Evolutionary conservation across 2,329 filamentous ascomycete genomes (phyloP).

Genomic region (Aspergillus fructus): DNA sequence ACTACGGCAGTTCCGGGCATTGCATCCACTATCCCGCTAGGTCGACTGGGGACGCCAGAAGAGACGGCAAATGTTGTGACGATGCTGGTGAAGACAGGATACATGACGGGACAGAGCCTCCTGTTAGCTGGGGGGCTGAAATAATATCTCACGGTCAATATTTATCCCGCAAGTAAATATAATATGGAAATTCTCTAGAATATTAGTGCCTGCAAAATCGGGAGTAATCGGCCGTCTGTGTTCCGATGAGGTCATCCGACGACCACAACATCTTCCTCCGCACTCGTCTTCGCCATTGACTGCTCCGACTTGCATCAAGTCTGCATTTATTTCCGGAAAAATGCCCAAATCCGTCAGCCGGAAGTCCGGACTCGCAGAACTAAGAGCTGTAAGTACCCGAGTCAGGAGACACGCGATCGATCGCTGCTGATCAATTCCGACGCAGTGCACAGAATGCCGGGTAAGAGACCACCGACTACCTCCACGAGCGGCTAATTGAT

Average conservation of each 20-base stretch:
- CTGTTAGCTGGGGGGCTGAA: conserved; percentile 55
- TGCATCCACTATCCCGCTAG: conserved; percentile 60
- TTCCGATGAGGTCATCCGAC: neutral
- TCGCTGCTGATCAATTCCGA: neutral
- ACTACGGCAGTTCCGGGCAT: conserved; percentile 60
- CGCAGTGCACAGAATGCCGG: conserved; percentile 15
- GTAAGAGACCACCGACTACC: neutral
- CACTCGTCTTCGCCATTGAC: neutral
- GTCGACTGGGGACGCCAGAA: conserved; percentile 56
- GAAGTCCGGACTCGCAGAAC: neutral
- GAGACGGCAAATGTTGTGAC: conserved; percentile 62
- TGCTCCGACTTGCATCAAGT: neutral
- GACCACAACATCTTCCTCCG: neutral
- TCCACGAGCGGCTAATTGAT: neutral
- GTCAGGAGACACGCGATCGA: neutral
- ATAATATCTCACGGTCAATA: conserved; percentile 21
- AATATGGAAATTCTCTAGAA: neutral
- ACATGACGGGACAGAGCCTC: conserved; percentile 59
- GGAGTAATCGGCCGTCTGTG: neutral
- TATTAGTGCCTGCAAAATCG: neutral
- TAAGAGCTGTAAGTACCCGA: neutral
- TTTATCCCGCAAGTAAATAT: too few species aligned
- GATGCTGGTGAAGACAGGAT: conserved; percentile 61
- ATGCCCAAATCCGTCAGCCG: neutral
- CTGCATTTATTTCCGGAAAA: neutral